Percentiles rank a stretch among this genome's conserved stretches.
phyloP scores from a whole-genome alignment of 2,329 filamentous ascomycete species.

The Pseudogymnoascus sp. region DNA sequence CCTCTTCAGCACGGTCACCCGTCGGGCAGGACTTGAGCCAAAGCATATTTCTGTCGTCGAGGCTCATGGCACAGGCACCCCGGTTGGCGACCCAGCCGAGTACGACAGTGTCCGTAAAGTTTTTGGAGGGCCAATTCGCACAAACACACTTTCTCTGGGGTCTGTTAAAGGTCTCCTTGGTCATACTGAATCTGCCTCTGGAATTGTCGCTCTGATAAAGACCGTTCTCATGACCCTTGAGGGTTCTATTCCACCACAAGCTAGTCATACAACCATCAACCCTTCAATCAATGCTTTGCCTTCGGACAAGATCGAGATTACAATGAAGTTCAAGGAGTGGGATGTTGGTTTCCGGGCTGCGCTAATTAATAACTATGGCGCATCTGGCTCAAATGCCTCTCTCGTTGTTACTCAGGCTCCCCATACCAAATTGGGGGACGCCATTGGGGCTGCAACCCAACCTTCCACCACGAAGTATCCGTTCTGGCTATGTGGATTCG shows the following conservation, averaged over 20 bases:
- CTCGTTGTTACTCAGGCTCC: constrained; percentile 15
- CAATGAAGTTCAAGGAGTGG: constrained; percentile 24
- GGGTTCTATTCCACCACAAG: constrained; percentile 23
- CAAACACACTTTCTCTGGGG: constrained; percentile 33
- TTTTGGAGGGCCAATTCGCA: constrained; percentile 22
- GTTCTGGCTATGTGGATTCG: constrained; percentile 18
- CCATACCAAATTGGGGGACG: background rate
- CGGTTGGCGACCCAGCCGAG: constrained; percentile 13
- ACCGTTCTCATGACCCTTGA: constrained; percentile 28
- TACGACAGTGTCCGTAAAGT: background rate
- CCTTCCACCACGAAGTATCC: constrained; percentile 10
- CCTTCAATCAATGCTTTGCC: constrained; percentile 33
- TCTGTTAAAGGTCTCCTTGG: constrained; percentile 19
- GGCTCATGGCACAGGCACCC: constrained; percentile 13
- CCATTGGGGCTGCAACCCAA: background rate
- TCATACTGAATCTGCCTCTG: constrained; percentile 33
- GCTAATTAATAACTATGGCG: constrained; percentile 28
- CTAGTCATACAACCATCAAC: constrained; percentile 27
- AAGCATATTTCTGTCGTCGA: background rate
- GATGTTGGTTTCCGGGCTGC: constrained; percentile 30
- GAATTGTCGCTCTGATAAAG: constrained; percentile 23
- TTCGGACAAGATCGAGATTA: constrained; percentile 16
- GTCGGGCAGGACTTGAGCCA: too few species aligned
- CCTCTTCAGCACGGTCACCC: too few species aligned
- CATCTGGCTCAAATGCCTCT: constrained; percentile 19